These are phyloP conservation scores for Blastocystis sp. DNA, from an alignment of 352 stramenopile species.

Conservation along the genomic window DNA sequence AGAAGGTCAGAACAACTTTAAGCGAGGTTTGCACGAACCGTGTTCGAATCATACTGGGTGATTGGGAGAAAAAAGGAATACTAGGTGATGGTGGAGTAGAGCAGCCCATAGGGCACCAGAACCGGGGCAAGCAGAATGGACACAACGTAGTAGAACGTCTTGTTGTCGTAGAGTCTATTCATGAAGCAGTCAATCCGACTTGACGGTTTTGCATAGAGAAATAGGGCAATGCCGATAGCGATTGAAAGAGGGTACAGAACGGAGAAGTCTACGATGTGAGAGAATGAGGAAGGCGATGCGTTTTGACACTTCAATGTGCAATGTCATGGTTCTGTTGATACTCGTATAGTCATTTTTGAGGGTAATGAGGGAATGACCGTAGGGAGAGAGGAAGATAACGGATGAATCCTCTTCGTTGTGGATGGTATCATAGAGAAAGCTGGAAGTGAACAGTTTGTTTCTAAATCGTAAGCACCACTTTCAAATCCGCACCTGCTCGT, in stretches of 20 bases:
- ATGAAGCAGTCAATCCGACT: not conserved
- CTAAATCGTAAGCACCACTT: not conserved
- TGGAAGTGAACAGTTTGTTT: constrained; percentile 26
- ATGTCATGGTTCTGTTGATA: constrained; percentile 19
- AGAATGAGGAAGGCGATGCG: not conserved
- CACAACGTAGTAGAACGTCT: constrained; percentile 33
- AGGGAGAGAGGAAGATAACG: constrained; percentile 56
- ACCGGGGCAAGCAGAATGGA: constrained; percentile 26
- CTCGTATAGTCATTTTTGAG: constrained; percentile 54
- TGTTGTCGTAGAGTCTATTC: constrained; percentile 35
- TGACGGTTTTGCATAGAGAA: constrained; percentile 38
- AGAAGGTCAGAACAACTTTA: constrained; percentile 36
- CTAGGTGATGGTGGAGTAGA: constrained; percentile 16
- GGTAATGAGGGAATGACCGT: constrained; percentile 41
- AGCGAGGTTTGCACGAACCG: not conserved
- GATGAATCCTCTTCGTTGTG: constrained; percentile 27
- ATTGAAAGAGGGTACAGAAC: constrained; percentile 14
- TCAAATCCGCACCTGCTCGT: not conserved
- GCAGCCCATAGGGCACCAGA: constrained; percentile 6
- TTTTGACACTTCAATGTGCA: constrained; percentile 5
- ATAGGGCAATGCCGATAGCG: constrained; percentile 4
- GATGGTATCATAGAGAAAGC: constrained; percentile 51
- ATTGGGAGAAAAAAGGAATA: not conserved
- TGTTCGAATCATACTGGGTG: constrained; percentile 14
- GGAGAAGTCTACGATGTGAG: constrained; percentile 39